Conservation (phyloP, 2,329 filamentous ascomycete genomes). For the Nemania sp. region DNA sequence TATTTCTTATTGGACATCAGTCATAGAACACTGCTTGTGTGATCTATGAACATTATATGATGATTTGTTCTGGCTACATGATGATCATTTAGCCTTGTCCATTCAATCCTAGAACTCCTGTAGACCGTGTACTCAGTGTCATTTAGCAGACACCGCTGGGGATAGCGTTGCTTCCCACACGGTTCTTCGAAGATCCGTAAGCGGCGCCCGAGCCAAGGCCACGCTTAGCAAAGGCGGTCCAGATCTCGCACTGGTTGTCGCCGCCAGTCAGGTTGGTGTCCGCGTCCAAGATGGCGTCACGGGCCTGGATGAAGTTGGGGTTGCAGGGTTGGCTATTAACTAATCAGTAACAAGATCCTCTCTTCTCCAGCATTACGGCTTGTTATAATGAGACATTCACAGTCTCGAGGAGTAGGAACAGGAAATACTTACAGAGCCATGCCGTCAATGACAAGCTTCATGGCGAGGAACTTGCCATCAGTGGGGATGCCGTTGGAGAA, state of each 20-base stretch:
- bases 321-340: constrained; percentile 50
- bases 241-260: constrained; percentile 51
- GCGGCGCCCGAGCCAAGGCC: constrained; percentile 47
- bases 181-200: constrained; percentile 20
- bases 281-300: constrained; percentile 54
- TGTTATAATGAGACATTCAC: too few species aligned
- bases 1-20: too few species aligned
- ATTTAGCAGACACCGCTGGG: constrained; percentile 39
- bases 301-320: constrained; percentile 51
- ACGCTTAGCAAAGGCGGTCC: constrained; percentile 55
- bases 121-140: neutral
- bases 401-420: too few species aligned
- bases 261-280: constrained; percentile 52
- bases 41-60: too few species aligned
- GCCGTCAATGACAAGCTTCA: constrained; percentile 53
- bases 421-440: constrained; percentile 46
- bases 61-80: too few species aligned
- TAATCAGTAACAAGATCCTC: constrained; percentile 6
- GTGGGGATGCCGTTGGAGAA: constrained; percentile 49
- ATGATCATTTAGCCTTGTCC: too few species aligned
- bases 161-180: constrained; percentile 37
- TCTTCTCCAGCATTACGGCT: too few species aligned
- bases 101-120: neutral
- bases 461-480: constrained; percentile 51
- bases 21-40: too few species aligned